Conservation (phyloP, 2,329 filamentous ascomycete genomes). For the Talaromyces sp. region DNA sequence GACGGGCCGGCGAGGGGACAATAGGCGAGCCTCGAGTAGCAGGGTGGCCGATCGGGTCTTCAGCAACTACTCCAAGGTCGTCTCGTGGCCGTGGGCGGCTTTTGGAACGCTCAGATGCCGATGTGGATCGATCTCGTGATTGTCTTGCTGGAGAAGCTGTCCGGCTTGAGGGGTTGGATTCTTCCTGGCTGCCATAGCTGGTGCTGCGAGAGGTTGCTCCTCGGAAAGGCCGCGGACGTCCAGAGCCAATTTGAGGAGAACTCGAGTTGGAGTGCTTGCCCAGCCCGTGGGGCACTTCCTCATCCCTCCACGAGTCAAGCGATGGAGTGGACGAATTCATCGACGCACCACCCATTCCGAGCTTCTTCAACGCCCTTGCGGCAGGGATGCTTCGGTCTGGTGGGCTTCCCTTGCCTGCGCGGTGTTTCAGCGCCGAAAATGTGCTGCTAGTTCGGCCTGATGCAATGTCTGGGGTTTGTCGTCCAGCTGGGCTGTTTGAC, state of each 20-base stretch:
- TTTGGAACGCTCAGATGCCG: constrained; percentile 49
- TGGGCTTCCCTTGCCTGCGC: constrained; percentile 28
- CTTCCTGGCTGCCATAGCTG: constrained; percentile 24
- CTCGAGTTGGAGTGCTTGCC: constrained; percentile 33
- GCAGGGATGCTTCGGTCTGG: constrained; percentile 21
- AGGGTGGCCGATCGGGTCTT: constrained; percentile 32
- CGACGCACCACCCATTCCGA: constrained; percentile 26
- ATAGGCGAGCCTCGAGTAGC: constrained; percentile 20
- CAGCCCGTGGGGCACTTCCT: constrained; percentile 26
- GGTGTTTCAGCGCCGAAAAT: constrained; percentile 40
- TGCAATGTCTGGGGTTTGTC: constrained; percentile 27
- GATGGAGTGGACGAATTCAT: constrained; percentile 31
- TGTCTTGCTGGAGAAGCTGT: constrained; percentile 32
- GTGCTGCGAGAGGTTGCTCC: constrained; percentile 15
- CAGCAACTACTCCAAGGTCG: constrained; percentile 47
- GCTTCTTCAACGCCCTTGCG: constrained; percentile 34
- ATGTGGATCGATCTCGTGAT: constrained; percentile 49
- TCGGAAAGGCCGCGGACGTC: constrained; percentile 7
- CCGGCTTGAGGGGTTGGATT: constrained; percentile 30
- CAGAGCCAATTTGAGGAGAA: constrained; percentile 27
- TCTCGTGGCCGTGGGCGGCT: constrained; percentile 49
- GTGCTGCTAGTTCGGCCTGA: constrained; percentile 33
- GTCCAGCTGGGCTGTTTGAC: constrained; percentile 36
- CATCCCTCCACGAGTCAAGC: constrained; percentile 32
- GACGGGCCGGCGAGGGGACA: constrained; percentile 27